Evolutionary conservation across 495 filamentous ascomycete genomes (phyloP), one percentile per base, ranked within the genome.

Genomic region (Aspergillus sclerotioniger): DNA sequence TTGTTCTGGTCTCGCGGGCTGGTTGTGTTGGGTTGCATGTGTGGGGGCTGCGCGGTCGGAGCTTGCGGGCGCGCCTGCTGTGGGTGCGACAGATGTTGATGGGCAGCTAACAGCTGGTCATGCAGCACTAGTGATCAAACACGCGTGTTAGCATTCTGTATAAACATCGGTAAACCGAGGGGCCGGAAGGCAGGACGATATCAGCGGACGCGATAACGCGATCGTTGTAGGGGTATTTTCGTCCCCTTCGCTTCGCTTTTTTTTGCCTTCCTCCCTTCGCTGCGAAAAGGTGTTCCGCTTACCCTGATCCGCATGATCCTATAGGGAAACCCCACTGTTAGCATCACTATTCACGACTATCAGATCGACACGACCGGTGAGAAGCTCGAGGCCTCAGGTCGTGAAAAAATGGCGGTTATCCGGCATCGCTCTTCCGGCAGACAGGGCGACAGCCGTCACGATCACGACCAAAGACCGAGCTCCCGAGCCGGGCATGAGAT

Each of bases 271-370:
- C 7, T 19, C 28, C 7, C 51, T 19, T 29, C 2, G 35, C 47
- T 41, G 51, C 19, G 19, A 17, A 31, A 53, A 31, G 13, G 15
- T 17, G 8, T 33, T 66, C 51, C 3, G 78, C 80, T 67, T 75
- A 82, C 80, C 73, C 60, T 80, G 78, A 49, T 82, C 80, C 53
- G 74, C 77, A 71, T 76, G 78, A 43, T 82, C 80, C 76, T 80
- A 66, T 56, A 49, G 17, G 41, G 15, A 35, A 45, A 29, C 21
- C 65, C 49, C 13, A 43, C 49, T 47, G 51, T 60, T 50, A 58
- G 49, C 53, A 32, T 63, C 54, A 51, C 35, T 15, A 50, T 13
- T 31, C 19, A 17, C 19, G 9, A 43, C 0, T 16, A 37, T 39
- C 49, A n/a, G 19, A 7, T 49, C 44, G 44, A 57, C 53, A 57